Evolutionary conservation across 495 filamentous ascomycete species (phyloP).

Genomic region (Neurospora africana): DNA sequence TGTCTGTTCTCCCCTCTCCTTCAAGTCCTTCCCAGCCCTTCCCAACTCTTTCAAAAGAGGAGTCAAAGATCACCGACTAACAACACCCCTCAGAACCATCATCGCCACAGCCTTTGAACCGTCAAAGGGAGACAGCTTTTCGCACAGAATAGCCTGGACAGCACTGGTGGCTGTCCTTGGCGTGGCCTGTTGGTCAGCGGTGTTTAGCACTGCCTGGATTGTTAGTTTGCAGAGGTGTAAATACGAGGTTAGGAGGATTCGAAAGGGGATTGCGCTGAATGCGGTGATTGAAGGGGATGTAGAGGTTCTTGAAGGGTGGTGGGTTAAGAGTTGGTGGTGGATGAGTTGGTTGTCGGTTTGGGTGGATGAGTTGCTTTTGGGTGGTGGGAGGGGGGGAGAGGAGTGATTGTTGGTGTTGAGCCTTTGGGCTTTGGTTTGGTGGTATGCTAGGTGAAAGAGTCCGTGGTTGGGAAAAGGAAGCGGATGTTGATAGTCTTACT

Average conservation of each 20-base stretch:
- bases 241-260: not conserved
- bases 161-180: not conserved
- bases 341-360: not conserved
- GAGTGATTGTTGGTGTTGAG: not conserved
- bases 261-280: not conserved
- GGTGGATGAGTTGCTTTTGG: not conserved
- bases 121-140: not conserved
- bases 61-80: not conserved
- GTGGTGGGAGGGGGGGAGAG: not conserved
- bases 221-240: not conserved
- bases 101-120: not conserved
- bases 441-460: no score
- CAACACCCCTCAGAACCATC: not conserved
- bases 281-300: not conserved
- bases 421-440: no score
- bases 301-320: not conserved
- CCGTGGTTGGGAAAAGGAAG: no score
- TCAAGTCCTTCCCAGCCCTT: not conserved
- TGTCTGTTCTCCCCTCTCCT: not conserved
- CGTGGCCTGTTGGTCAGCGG: not conserved
- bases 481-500: no score
- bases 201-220: not conserved
- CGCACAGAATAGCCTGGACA: not conserved
- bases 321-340: not conserved
- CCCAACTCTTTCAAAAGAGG: not conserved